Evolutionary conservation across 495 filamentous ascomycete genomes (phyloP).

Genomic region (Neurospora hispaniola): DNA sequence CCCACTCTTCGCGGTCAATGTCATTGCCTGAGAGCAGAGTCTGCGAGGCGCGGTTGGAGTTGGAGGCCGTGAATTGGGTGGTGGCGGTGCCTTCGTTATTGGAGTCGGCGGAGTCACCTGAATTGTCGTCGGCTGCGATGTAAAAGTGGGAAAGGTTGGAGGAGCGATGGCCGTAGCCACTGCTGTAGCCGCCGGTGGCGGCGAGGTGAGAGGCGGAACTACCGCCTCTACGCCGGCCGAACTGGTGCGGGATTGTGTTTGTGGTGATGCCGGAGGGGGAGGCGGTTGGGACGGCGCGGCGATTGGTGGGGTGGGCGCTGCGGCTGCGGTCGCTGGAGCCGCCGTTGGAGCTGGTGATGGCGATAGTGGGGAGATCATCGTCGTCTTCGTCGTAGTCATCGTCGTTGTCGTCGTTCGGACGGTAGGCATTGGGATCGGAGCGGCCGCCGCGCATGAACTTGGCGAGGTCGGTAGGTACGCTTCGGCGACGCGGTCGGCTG

Average conservation of each 20-base stretch:
- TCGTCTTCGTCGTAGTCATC: slow-evolving; percentile 7
- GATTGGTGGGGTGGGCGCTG: background rate
- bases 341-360: background rate
- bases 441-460: slow-evolving; percentile 7
- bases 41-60: background rate
- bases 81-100: background rate
- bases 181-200: background rate
- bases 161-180: background rate
- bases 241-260: background rate
- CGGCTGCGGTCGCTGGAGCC: background rate
- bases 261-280: background rate
- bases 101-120: background rate
- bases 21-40: background rate
- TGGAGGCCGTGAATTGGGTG: background rate
- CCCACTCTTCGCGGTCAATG: slow-evolving; percentile 25
- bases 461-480: slow-evolving; percentile 16
- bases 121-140: background rate
- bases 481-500: slow-evolving; percentile 2
- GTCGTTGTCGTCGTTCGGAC: slow-evolving; percentile 4
- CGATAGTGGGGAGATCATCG: background rate
- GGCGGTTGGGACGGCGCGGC: background rate
- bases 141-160: background rate
- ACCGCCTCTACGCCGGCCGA: background rate
- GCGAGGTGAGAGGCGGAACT: background rate
- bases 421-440: slow-evolving; percentile 6